Base-by-base conservation (phyloP, 257 asterid species). In the Penstemon eatonii region DNA sequence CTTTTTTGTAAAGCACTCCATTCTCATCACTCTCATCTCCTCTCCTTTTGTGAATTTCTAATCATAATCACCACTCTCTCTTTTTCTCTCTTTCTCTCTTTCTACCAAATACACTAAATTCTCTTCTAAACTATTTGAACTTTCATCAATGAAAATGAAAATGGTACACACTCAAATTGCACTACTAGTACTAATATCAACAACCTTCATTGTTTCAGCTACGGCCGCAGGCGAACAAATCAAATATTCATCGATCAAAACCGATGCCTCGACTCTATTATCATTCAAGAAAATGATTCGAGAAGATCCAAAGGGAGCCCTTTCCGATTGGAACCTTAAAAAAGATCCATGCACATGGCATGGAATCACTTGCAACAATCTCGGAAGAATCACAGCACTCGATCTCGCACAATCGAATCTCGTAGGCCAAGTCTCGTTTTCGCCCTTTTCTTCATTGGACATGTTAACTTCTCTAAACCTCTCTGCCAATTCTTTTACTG, bases 221-320 rank as follows among this genome's bases (percentile, higher is more conserved):
- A 42, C 55, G 9, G 8, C n/a, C 11, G 68, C 80, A 13, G 76
- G 42, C 7, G 73, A 60, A 36, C 75, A 46, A 12, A 73, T 60
- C 0, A 63, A 49, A 2, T 41, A 52, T 4, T 53, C 82, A 3
- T 80, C 93, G 3, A 73, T 65, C 2, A 83, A 77, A 73, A 83
- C 95, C 15, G 98, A 92, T 63, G 86, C 95, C 0, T 73, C 63
- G 10, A 81, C 94, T 3, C 97, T 92, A n/a, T 68, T 81, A 0
- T 52, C 82, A n/a, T 88, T 92, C 91, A 92, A 90, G 81, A 92
- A 85, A 56, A 88, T 82, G 97, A 82, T 92, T 42, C 77, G 66
- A 3, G 71, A 63, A 5, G 96, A 92, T 57, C 92, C 94, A 2
- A 57, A 57, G 49, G 93, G 84, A 64, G 88, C 69, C 55, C 72